These are phyloP conservation scores for Talaromyces liani DNA, from an alignment of 495 filamentous ascomycete species.

Conservation along the genomic window DNA sequence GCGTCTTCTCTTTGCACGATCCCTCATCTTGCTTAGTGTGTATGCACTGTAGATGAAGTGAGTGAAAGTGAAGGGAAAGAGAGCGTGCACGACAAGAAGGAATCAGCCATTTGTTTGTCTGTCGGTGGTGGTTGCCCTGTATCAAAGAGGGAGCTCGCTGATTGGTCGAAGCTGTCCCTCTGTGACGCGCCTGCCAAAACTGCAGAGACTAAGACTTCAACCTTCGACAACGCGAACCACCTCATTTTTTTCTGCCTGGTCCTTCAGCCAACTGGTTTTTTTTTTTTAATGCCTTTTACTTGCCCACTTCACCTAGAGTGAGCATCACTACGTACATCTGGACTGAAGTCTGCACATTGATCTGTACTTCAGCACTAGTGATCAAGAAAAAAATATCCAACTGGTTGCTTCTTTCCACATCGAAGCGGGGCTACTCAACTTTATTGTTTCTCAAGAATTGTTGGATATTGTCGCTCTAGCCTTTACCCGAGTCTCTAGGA, in stretches of 20 bases:
- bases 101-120: not conserved
- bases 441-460: not conserved
- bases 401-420: not conserved
- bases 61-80: not conserved
- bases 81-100: not conserved
- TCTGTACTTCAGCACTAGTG: not conserved
- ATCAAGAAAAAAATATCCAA: not conserved
- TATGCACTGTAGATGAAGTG: not conserved
- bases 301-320: not conserved
- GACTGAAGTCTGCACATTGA: not conserved
- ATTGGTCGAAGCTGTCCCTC: conserved; percentile 14
- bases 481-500: not conserved
- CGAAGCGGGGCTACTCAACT: not conserved
- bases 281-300: not conserved
- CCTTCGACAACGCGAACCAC: not conserved
- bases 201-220: not conserved
- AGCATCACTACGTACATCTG: not conserved
- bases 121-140: not conserved
- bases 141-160: not conserved
- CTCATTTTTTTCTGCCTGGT: not conserved
- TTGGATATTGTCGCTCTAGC: not conserved
- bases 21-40: conserved; percentile 20
- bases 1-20: conserved; percentile 28
- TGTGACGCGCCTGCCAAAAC: conserved; percentile 6
- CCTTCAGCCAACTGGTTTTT: not conserved